These are phyloP conservation scores for Lentinula boryana DNA, from an alignment of 768 basidiomycete genomes.

Conservation along the genomic window DNA sequence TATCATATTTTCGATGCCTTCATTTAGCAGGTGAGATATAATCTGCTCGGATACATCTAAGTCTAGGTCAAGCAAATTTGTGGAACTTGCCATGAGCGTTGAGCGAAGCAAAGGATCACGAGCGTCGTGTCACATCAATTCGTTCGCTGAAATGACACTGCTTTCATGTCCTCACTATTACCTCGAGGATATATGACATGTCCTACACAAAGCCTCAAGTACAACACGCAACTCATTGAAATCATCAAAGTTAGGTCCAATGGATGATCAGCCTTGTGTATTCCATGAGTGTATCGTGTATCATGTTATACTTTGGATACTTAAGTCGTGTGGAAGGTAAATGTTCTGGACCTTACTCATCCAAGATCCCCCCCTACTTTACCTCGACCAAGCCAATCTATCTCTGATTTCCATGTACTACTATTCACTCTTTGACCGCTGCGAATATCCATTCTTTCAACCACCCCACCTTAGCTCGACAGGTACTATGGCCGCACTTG, in stretches of 20 bases:
- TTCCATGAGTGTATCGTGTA: neutral
- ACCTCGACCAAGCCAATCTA: neutral
- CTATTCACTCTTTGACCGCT: constrained; percentile 1
- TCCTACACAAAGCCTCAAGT: neutral
- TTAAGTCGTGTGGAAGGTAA: neutral
- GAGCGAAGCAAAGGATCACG: too few relatives aligned
- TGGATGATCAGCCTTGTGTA: neutral
- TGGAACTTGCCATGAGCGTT: neutral
- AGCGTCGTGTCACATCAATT: too few relatives aligned
- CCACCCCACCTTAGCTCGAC: neutral
- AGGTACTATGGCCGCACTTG: neutral
- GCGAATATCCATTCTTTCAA: neutral
- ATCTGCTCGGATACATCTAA: neutral
- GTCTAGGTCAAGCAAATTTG: neutral
- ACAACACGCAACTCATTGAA: neutral
- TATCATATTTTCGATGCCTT: neutral
- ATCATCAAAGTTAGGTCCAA: neutral
- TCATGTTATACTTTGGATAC: neutral
- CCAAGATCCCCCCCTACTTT: too few relatives aligned
- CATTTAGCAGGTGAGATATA: neutral
- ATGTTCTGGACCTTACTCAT: neutral
- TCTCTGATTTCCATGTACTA: neutral
- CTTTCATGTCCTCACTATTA: neutral
- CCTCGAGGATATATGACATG: neutral
- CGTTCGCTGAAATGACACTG: neutral